phyloP scores from a whole-genome alignment of 116 monocot species.

The Trichopus zeylanicus region DNA sequence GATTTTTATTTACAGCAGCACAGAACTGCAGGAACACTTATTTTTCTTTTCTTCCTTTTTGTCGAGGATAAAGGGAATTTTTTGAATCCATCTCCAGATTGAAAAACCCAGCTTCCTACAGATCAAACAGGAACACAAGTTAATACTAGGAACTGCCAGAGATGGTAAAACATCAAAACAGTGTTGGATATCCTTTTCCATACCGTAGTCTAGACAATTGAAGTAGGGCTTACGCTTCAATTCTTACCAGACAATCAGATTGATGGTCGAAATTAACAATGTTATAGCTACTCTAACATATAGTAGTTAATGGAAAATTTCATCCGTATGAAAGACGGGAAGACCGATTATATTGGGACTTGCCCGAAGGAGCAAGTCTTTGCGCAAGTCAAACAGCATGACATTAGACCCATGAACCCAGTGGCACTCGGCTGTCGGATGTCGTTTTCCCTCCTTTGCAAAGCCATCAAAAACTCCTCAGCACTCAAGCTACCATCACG shows the following conservation, averaged over 20 bases:
- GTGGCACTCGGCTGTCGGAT: conserved; percentile 36
- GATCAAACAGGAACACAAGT: no score
- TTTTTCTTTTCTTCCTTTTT: no score
- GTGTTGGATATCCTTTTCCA: not conserved
- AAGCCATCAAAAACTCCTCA: conserved; percentile 60
- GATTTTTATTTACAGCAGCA: no score
- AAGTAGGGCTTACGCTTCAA: not conserved
- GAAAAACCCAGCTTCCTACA: no score
- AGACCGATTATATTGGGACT: not conserved
- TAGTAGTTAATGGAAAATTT: not conserved
- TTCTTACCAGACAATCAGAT: not conserved
- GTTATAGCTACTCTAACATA: not conserved
- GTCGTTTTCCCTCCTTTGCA: conserved; percentile 60
- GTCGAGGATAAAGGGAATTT: no score
- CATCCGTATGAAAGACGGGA: not conserved
- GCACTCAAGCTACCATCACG: conserved; percentile 59
- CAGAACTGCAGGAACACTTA: no score
- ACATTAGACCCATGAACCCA: conserved; percentile 30
- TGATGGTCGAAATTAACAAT: not conserved
- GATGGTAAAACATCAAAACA: not conserved
- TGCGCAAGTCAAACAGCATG: conserved; percentile 50
- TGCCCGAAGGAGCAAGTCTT: conserved; percentile 4
- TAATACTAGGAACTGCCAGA: not conserved
- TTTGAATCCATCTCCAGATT: no score
- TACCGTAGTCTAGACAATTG: not conserved